Conservation (phyloP, 2,329 filamentous ascomycete genomes). For the Sporothrix globosa region DNA sequence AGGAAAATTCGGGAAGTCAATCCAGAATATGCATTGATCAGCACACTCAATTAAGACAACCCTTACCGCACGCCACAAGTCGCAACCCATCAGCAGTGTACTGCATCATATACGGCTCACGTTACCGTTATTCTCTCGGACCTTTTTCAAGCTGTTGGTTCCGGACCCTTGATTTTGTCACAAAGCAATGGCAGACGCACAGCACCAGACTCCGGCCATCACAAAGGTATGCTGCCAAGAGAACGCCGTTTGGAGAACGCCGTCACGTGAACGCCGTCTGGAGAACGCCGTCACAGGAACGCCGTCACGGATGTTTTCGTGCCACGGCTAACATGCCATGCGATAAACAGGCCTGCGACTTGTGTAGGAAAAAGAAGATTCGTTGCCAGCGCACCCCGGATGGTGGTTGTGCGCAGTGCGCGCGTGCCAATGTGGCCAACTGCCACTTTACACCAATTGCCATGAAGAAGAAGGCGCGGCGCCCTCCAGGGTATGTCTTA, state of each 20-base stretch:
- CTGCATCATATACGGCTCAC: not conserved
- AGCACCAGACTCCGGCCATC: constrained; percentile 12
- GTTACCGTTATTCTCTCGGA: not conserved
- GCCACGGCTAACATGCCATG: not conserved
- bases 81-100: not conserved
- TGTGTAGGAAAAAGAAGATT: constrained; percentile 19
- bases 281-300: not conserved
- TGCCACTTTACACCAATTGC: constrained; percentile 15
- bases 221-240: not conserved
- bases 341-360: constrained; percentile 8
- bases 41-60: not conserved
- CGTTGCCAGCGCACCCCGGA: constrained; percentile 9
- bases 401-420: constrained; percentile 16
- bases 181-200: constrained; percentile 15
- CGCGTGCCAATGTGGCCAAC: not conserved
- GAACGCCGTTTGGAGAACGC: not conserved
- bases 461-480: constrained; percentile 14
- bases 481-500: not conserved
- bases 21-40: not conserved
- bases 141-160: not conserved
- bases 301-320: not conserved
- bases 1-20: not conserved
- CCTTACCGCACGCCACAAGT: not conserved
- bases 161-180: not conserved
- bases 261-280: not conserved